Evolutionary conservation across 768 basidiomycete species (phyloP), one percentile per base, ranked within the genome.

Genomic region (Amanita molliuscula): DNA sequence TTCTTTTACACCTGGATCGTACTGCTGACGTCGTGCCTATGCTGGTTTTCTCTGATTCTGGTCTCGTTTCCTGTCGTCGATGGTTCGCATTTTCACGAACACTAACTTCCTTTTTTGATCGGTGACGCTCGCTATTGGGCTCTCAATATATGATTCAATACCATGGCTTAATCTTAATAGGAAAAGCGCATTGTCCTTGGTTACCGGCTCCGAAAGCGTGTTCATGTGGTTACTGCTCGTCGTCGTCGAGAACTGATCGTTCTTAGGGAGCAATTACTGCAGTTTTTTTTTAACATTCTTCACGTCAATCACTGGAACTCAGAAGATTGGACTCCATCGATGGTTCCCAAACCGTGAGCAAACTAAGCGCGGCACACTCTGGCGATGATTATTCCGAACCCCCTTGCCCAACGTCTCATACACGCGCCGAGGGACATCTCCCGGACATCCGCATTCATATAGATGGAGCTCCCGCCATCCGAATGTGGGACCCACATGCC

Each of bases 61-160:
- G 5, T n/a, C 10, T 9, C 31, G 13, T 18, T 10, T 10, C 18
- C 18, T 10, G 31, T n/a, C 25, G 10, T 13, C n/a, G n/a, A 16
- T 33, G 16, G 4, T 23, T 23, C 1, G 4, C 23, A 40, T 28
- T 6, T 28, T 23, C 23, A 18, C 25, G 9, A 48, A 48, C 47
- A 48, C 47, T 48, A 48, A 40, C 37, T 48, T 48, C 47, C 47
- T 48, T 33, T 48, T 48, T 40, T n/a, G 48, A 44, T 44, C 16
- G 3, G 40, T 21, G n/a, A 18, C 29, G 8, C 34, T 31, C 35
- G 4, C 9, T 18, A 15, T 10, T 7, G 3, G 36, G 21, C 4
- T 35, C 7, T 21, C 21, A 11, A 29, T 36, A 40, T n/a, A 3
- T 34, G 23, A 47, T 37, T 5, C 15, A 31, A 21, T 7, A 44